Base-by-base conservation (phyloP, 2,329 filamentous ascomycete species). In the Calonectria fujianensis region DNA sequence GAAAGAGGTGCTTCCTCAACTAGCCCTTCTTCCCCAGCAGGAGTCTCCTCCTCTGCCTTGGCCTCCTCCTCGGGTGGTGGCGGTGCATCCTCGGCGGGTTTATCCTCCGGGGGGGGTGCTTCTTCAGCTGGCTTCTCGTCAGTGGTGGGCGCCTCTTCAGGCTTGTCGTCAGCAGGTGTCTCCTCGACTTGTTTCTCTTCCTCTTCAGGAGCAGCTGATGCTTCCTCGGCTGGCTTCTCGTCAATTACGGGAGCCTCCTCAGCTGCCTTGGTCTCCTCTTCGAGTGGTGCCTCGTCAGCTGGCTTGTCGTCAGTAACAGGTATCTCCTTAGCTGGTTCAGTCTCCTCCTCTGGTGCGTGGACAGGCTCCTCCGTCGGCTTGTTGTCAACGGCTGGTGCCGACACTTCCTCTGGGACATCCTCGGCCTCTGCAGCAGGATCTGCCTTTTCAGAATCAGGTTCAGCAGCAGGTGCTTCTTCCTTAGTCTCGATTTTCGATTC, bases 111-210 rank as follows among this genome's bases (percentile, higher is more conserved):
- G 50, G 79, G 71, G 29, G 52, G 50, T 45, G 69, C 29, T 59
- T 77, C 71, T 63, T 80, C 78, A 59, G 71, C 75, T 71, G 72
- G 71, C 66, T 81, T 76, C 18, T 75, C 72, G 69, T 79, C 75
- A 74, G 75, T 72, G 66, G 70, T 69, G 65, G 75, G 73, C 57
- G 64, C 69, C 48, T 80, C 75, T 39, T 78, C 68, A 35, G 67
- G 48, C 37, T 59, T 76, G 20, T 63, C 67, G 66, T 77, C 76
- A 50, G 54, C 61, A 66, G 61, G 27, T 27, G 39, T 65, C 29
- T 65, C 61, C 29, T 78, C 68, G 39, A 52, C 66, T 45, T 72
- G 66, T 31, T 57, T 57, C 11, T 63, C 72, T 16, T 74, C 35
- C 32, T 76, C 73, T 27, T 75, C 73, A 4, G 71, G 54, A 10